A percentile compares a stretch with the other conserved stretches of the same genome.
These are phyloP conservation scores for Gastrodia elata DNA, from an alignment of 106 monocot genomes.

Conservation along the genomic window DNA sequence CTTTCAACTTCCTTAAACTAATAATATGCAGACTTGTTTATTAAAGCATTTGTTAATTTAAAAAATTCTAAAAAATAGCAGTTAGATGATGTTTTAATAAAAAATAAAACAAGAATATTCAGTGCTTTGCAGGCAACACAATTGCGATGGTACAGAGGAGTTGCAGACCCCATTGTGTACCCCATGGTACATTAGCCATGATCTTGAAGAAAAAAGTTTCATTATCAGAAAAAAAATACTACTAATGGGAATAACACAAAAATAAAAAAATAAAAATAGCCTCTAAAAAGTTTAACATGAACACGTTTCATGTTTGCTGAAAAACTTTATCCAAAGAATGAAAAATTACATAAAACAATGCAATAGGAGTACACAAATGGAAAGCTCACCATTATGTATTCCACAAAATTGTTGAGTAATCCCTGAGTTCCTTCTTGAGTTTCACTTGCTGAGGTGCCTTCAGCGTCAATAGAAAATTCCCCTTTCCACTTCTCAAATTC, in stretches of 20 bases:
- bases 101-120: no score
- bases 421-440: conserved; percentile 58
- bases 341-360: not conserved
- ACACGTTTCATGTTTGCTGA: not conserved
- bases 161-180: not conserved
- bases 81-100: no score
- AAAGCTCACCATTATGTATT: conserved; percentile 75
- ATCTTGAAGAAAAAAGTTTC: not conserved
- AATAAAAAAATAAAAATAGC: not conserved
- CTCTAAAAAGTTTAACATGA: not conserved
- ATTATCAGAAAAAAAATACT: not conserved
- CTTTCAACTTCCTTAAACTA: no score
- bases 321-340: not conserved
- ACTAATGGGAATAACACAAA: not conserved
- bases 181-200: not conserved
- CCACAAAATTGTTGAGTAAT: conserved; percentile 75
- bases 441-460: conserved; percentile 83
- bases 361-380: not conserved
- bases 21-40: no score
- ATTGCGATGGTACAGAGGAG: not conserved
- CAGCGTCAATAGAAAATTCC: conserved; percentile 86
- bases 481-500: conserved; percentile 99
- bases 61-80: no score
- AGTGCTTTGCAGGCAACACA: not conserved
- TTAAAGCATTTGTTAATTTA: no score